Evolutionary conservation across 352 stramenopile species (phyloP), one percentile per base, ranked within the genome.

Genomic region (Phytophthora cryptogea): DNA sequence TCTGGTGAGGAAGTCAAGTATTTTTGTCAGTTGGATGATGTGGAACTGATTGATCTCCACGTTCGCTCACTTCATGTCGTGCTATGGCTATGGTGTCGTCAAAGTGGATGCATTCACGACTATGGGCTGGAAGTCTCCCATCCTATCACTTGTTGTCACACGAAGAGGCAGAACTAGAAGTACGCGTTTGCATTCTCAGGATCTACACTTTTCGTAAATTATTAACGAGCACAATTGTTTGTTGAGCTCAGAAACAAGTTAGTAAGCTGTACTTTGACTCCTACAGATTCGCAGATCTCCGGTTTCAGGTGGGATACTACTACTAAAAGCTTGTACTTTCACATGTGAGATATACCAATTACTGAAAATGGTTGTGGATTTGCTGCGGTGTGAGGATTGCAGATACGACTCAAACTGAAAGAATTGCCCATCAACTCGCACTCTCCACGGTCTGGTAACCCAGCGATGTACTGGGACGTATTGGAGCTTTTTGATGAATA

Each of bases 101-200:
- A 4, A 66, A 63, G 20, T 78, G 74, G 74, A 49, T 80, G 35
- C 61, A 74, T 45, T 52, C 60, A 7, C 63, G 73, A 14, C 43
- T 82, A 27, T 86, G 77, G 77, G 70, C 67, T 49, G 80, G 80
- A 17, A 57, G n/a, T n/a, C 58, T 88, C 11, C 80, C 80, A 27
- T 49, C 27, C 20, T 88, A 74, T 48, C 62, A 70, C 40, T 49
- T 86, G 47, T 61, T 69, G 3, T 32, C 58, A 8, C 43, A 68
- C 3, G 55, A 72, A 13, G 74, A 83, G 39, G 28, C 32, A 10
- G 48, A 53, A n/a, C 27, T 35, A 11, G 74, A 83, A 63, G 74
- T 83, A 3, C 6, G 58, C 37, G n/a, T 8, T 42, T 9, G 1
- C 8, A 41, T 32, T 41, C 4, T 8, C 8, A 14, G 1, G 4